Evolutionary conservation across 2,329 filamentous ascomycete genomes (phyloP), one percentile per base, ranked within the genome.

Genomic region (Fusarium protoensiforme): DNA sequence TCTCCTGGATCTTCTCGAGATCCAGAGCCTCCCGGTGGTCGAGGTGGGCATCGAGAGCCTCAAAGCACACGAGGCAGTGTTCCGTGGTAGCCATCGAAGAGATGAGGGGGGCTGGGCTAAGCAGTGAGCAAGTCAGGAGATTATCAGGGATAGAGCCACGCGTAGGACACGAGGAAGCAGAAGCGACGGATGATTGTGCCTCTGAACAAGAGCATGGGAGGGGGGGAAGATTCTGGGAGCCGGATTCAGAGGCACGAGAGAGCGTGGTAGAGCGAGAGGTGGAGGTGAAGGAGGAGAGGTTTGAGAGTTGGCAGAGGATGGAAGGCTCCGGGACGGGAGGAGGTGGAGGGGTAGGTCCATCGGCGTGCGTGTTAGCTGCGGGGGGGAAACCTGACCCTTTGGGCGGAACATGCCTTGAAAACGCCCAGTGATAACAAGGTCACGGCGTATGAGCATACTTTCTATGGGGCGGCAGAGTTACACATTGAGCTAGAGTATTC

Each of bases 21-120:
- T 86, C 87, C 76, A 95, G 86, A 13, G 93, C 85, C 67, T 91
- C 87, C 70, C 92, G 92, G 72, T 88, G 85, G 75, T 94, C 89
- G 75, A 97, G 93, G 69, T 91, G 89, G 62, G 95, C 92, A 58
- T 90, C 88, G 39, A 99, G 91, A 43, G 88, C 88, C 84, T 99
- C 96, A 87, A 99, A 98, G 86, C 95, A 98, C 83, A 92, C 95
- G 79, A 96, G 91, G 83, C 95, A 98, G 84, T 98, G 96, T 68
- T 92, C 92, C 77, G 90, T 84, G 65, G 93, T 92, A 57, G 96
- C 96, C 96, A 98, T 98, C 75, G 51, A 57, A 62, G 66, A 60
- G 24, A 35, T 31, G 51, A 16, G 29, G 51, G 51, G 51, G 29
- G 39, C 51, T 64, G 61, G 38, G 67, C 66, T 63, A 68, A 33